phyloP scores from a whole-genome alignment of 306 rosid genomes.

The Cucumis sativus region Cucumber_9930_V3 NC_026659.2:26099501-26100000 shows the following conservation, averaged over 20 bases:
- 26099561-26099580: conserved; percentile 48
- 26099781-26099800: conserved; percentile 39
- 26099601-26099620: conserved; percentile 39
- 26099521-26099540: conserved; percentile 46
- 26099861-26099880: conserved; percentile 36
- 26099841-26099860: conserved; percentile 31
- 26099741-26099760: conserved; percentile 46
- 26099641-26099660: conserved; percentile 18
- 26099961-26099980: neutral
- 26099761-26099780: conserved; percentile 51
- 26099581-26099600: conserved; percentile 58
- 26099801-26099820: conserved; percentile 89
- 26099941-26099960: conserved; percentile 19
- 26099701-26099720: conserved; percentile 51
- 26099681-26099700: neutral
- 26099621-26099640: conserved; percentile 33
- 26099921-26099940: neutral
- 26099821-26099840: conserved; percentile 70
- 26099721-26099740: conserved; percentile 42
- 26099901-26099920: neutral
- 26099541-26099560: conserved; percentile 47
- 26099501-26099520: conserved; percentile 61
- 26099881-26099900: conserved; percentile 6
- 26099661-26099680: neutral
- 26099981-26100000: neutral